phyloP scores from a whole-genome alignment of 2,329 filamentous ascomycete genomes.

The Cercospora sojina region DNA sequence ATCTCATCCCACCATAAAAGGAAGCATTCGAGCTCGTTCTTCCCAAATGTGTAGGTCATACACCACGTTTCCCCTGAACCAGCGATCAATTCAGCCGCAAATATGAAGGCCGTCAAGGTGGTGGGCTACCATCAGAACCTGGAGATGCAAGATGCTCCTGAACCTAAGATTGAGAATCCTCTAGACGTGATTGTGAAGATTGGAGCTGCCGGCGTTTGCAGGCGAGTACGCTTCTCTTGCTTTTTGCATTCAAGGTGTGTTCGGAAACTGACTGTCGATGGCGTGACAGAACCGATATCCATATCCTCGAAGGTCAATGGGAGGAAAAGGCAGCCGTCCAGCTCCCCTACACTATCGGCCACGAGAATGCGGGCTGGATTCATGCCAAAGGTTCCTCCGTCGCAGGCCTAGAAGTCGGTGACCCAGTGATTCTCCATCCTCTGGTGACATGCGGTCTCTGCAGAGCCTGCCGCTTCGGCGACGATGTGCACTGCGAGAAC shows the following conservation, averaged over 20 bases:
- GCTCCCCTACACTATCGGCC: slow-evolving; percentile 31
- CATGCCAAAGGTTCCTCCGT: slow-evolving; percentile 28
- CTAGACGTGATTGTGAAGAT: slow-evolving; percentile 33
- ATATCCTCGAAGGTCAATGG: slow-evolving; percentile 33
- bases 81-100: not conserved
- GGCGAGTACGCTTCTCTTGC: not conserved
- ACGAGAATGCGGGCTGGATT: slow-evolving; percentile 32
- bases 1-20: not conserved
- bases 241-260: not conserved
- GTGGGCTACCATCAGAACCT: slow-evolving; percentile 31
- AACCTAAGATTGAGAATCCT: slow-evolving; percentile 27
- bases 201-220: slow-evolving; percentile 32
- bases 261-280: not conserved
- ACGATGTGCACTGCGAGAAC: slow-evolving; percentile 32
- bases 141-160: slow-evolving; percentile 27
- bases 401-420: slow-evolving; percentile 24
- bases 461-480: slow-evolving; percentile 30
- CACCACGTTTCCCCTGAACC: not conserved
- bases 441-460: slow-evolving; percentile 32
- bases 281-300: slow-evolving; percentile 28
- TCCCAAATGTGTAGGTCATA: not conserved
- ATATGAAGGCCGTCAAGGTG: slow-evolving; percentile 29
- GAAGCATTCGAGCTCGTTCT: not conserved
- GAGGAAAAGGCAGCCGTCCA: slow-evolving; percentile 29
- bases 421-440: slow-evolving; percentile 31